Conservation (phyloP, 2,329 filamentous ascomycete genomes). For the Byssothecium circinans region DNA sequence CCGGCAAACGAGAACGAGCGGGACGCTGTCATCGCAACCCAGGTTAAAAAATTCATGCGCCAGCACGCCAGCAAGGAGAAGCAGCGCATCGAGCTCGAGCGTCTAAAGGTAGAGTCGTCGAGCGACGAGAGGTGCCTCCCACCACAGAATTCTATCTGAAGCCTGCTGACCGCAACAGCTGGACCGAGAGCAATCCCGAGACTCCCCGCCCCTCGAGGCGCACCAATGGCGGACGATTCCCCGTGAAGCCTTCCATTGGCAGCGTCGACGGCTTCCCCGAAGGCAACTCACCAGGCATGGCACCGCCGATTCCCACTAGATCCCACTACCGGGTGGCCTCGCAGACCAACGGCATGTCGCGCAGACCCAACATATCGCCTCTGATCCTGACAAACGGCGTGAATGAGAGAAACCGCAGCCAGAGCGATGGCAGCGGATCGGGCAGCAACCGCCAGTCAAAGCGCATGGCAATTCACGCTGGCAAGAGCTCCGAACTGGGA, state of each 20-base stretch:
- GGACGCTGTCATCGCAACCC: conserved; percentile 61
- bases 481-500: conserved; percentile 58
- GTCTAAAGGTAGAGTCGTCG: conserved; percentile 48
- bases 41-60: conserved; percentile 62
- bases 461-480: conserved; percentile 62
- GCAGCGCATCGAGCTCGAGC: conserved; percentile 35
- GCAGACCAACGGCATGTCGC: conserved; percentile 62
- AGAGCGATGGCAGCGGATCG: conserved; percentile 61
- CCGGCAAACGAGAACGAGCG: conserved; percentile 61
- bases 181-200: conserved; percentile 68
- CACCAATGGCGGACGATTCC: conserved; percentile 59
- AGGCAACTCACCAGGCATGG: conserved; percentile 66
- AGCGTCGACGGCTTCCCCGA: conserved; percentile 63
- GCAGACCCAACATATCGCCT: conserved; percentile 75
- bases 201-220: conserved; percentile 71
- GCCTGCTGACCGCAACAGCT: conserved; percentile 46
- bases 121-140: conserved; percentile 43
- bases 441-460: conserved; percentile 55
- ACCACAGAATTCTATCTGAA: not conserved
- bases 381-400: conserved; percentile 64
- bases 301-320: conserved; percentile 71
- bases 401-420: conserved; percentile 67
- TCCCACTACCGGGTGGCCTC: conserved; percentile 80
- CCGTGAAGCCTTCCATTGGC: conserved; percentile 67
- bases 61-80: conserved; percentile 43